Evolutionary conservation across 148 eudicot genomes (phyloP), one percentile per base, ranked within the genome.

Genomic region (Rhododendron williamsianum): DNA sequence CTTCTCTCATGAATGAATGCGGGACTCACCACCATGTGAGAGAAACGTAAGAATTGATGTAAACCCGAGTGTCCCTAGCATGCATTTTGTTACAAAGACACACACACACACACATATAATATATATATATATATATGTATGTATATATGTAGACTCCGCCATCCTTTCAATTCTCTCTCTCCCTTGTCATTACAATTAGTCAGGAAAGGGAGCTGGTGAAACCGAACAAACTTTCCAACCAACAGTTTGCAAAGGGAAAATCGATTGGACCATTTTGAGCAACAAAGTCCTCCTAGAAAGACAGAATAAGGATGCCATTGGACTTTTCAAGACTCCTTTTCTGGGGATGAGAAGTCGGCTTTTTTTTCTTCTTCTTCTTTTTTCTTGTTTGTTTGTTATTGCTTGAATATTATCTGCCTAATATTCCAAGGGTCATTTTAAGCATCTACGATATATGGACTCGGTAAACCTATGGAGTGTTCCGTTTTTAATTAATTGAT

Each of bases 161-260:
- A 2, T 35, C 46, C 25, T 1, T 18, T 41, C 25, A 41, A 18
- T 4, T 78, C 7, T 46, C 33, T 21, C 52, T 45, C 36, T 78
- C 58, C 45, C 54, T 45, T 2, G n/a, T n/a, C 9, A 71, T 3
- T 76, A 73, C n/a, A 30, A 83, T 30, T 87, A 81, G 86, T 83
- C 86, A 84, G 84, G 65, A 84, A 87, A 81, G 41, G 84, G 77
- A 81, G 85, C 82, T 30, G 67, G 83, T 80, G 83, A 85, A 52
- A 76, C 87, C 87, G 35, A 85, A 82, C 83, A 13, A 71, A 71
- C 38, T 30, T 85, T 88, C 78, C 87, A 81, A 77, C 87, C 80
- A 67, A 78, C 49, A 78, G 52, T 81, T 82, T 49, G 80, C 82
- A 49, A 82, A 85, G 43, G 87, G 82, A 65, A 60, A 49, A 10